These are phyloP conservation scores for Phaeotremella fagi DNA, from an alignment of 768 basidiomycete species.

Conservation along the genomic window DNA sequence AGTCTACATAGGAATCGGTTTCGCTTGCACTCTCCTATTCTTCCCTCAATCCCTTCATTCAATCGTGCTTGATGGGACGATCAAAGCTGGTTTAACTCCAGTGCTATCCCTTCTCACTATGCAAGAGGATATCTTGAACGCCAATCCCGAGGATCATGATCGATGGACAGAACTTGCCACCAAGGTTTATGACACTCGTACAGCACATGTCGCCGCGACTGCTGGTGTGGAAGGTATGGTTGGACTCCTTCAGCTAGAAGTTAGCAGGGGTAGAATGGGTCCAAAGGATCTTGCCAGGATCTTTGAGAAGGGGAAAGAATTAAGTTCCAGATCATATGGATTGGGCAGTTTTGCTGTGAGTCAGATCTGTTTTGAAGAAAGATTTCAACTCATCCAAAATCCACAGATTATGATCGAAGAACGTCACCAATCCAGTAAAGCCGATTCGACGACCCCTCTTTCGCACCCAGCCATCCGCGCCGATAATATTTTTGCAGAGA, in stretches of 20 bases:
- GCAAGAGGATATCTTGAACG: slow-evolving; percentile 34
- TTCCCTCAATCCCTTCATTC: slow-evolving; percentile 59
- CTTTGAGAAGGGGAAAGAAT: slow-evolving; percentile 31
- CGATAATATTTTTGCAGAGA: slow-evolving; percentile 2
- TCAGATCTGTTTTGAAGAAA: background rate
- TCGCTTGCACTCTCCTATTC: slow-evolving; percentile 53
- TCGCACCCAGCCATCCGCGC: slow-evolving; percentile 2
- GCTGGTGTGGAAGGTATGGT: slow-evolving; percentile 31
- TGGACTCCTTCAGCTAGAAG: slow-evolving; percentile 42
- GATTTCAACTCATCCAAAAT: background rate
- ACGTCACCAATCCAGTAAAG: slow-evolving; percentile 9
- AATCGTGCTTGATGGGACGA: slow-evolving; percentile 26
- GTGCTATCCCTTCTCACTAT: slow-evolving; percentile 27
- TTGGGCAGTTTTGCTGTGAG: slow-evolving; percentile 40
- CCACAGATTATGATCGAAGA: slow-evolving; percentile 23
- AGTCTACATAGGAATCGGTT: slow-evolving; percentile 54
- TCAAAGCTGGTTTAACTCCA: slow-evolving; percentile 40
- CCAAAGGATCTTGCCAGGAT: slow-evolving; percentile 39
- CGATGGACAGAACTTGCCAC: slow-evolving; percentile 29
- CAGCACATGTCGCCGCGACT: slow-evolving; percentile 23
- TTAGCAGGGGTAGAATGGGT: slow-evolving; percentile 41
- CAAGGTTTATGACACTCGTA: slow-evolving; percentile 23
- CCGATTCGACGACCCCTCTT: slow-evolving; percentile 1
- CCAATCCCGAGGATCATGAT: slow-evolving; percentile 22
- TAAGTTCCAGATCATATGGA: slow-evolving; percentile 31